Conservation (phyloP, 352 stramenopile species). For the Pythium aphanidermatum region DNA sequence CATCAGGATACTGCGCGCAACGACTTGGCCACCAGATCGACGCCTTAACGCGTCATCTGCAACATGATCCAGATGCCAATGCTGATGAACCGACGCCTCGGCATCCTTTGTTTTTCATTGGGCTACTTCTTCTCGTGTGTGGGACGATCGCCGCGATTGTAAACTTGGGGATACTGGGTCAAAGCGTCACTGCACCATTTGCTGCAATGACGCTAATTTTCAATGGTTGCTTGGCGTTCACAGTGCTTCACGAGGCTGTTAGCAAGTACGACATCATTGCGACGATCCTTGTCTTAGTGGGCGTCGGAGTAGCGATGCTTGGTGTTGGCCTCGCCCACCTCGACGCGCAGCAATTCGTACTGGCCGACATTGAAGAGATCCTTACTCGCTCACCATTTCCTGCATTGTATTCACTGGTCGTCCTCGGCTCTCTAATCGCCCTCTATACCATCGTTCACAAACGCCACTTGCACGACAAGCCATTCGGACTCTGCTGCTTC, state of each 20-base stretch:
- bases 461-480: slow-evolving; percentile 4
- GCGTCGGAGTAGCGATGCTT: slow-evolving; percentile 25
- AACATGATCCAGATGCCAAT: not conserved
- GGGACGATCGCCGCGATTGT: slow-evolving; percentile 28
- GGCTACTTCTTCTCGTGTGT: slow-evolving; percentile 25
- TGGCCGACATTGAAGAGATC: slow-evolving; percentile 20
- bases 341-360: slow-evolving; percentile 12
- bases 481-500: slow-evolving; percentile 22
- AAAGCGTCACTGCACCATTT: slow-evolving; percentile 32
- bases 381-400: slow-evolving; percentile 22
- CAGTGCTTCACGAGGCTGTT: slow-evolving; percentile 24
- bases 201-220: slow-evolving; percentile 35
- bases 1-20: slow-evolving; percentile 30
- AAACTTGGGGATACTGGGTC: slow-evolving; percentile 32
- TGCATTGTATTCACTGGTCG: slow-evolving; percentile 17
- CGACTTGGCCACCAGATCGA: slow-evolving; percentile 27
- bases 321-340: slow-evolving; percentile 22
- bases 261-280: slow-evolving; percentile 27
- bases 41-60: not conserved
- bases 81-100: not conserved
- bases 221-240: slow-evolving; percentile 26
- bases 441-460: slow-evolving; percentile 15
- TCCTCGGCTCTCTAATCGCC: slow-evolving; percentile 12
- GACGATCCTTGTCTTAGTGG: slow-evolving; percentile 26
- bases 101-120: slow-evolving; percentile 24